Conservation (phyloP, 2,329 filamentous ascomycete genomes). For the Hypoxylon sp. region DNA sequence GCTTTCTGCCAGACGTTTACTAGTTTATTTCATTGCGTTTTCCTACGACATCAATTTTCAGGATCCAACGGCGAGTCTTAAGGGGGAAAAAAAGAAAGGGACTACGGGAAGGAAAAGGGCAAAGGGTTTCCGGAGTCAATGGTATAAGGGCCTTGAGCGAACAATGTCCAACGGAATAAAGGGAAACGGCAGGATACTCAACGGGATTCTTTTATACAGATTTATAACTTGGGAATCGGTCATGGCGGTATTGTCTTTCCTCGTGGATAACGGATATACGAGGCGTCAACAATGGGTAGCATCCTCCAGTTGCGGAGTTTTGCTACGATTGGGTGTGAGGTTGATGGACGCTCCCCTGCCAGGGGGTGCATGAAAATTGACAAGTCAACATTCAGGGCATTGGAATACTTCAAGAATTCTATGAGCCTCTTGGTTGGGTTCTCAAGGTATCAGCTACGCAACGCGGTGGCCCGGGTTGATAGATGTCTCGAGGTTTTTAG, state of each 20-base stretch:
- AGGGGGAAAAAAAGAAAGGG: conserved; percentile 7
- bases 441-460: conserved; percentile 20
- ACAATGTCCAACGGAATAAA: conserved; percentile 26
- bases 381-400: not conserved
- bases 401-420: conserved; percentile 3
- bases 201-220: conserved; percentile 11
- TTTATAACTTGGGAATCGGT: not conserved
- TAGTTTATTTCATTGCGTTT: conserved; percentile 18
- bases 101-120: conserved; percentile 17
- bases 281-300: not conserved
- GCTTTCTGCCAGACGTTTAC: not conserved
- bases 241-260: not conserved
- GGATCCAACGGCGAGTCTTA: conserved; percentile 11
- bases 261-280: not conserved
- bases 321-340: too few relatives aligned
- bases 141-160: conserved; percentile 25
- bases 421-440: conserved; percentile 12
- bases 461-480: conserved; percentile 13
- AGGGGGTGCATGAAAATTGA: not conserved
- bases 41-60: not conserved
- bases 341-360: too few relatives aligned
- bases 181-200: conserved; percentile 8
- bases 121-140: conserved; percentile 31
- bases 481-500: not conserved
- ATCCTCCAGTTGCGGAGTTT: not conserved